Evolutionary conservation across 306 rosid genomes (phyloP), one percentile per base, ranked within the genome.

Genomic region (Erythrophleum fordii): DNA sequence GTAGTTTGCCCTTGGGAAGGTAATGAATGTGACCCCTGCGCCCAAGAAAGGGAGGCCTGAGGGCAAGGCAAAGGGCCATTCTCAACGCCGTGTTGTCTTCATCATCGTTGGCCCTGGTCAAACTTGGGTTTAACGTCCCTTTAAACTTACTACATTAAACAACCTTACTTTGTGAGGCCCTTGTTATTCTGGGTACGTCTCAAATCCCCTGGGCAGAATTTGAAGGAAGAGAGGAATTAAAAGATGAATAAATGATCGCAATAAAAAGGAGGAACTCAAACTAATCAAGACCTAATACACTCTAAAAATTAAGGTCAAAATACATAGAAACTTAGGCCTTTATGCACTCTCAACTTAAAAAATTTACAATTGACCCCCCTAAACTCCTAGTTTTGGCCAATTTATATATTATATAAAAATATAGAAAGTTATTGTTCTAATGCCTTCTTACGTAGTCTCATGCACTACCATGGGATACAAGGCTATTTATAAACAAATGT

Each of bases 121-220:
- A 75, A 69, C 81, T 79, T 79, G 5, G 41, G 62, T 58, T 59
- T 51, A 83, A n/a, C n/a, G n/a, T n/a, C n/a, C n/a, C n/a, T n/a
- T n/a, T n/a, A n/a, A n/a, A n/a, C n/a, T n/a, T n/a, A n/a, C n/a
- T n/a, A n/a, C n/a, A n/a, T n/a, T 20, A 6, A 3, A 18, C 59
- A 52, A 52, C 59, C 26, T n/a, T 52, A 52, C n/a, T 26, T 20
- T 0, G 23, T 18, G 11, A 17, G 58, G 23, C 58, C 23, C 23
- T 6, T 20, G 59, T 18, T 17, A 49, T 49, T 49, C 56, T 49
- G 56, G 23, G 22, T 17, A 75, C 61, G 73, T 8, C 56, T n/a
- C 59, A 10, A 2, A 8, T 8, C 29, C 14, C 28, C 3, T 20
- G 6, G 0, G 11, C 59, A 53, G 11, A 51, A n/a, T 20, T 7